Evolutionary conservation across 306 rosid genomes (phyloP).

Genomic region (Elaeagnus macrophylla): DNA sequence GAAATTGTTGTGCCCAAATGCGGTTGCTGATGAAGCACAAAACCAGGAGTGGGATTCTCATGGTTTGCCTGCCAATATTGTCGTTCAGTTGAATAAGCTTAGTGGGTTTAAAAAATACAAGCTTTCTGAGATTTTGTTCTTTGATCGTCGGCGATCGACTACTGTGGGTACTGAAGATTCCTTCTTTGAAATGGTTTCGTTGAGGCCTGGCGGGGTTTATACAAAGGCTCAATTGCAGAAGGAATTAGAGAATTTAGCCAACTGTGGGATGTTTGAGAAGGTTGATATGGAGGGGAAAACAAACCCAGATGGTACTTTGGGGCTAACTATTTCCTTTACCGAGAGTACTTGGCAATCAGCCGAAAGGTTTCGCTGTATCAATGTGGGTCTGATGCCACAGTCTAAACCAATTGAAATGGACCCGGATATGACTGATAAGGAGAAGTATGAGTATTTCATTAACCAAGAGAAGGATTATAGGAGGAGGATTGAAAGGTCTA

Average conservation of each 20-base stretch:
- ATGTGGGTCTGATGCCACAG: constrained; percentile 73
- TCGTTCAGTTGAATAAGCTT: constrained; percentile 65
- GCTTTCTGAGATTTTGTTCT: constrained; percentile 63
- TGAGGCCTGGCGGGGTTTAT: constrained; percentile 68
- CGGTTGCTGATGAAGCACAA: constrained; percentile 64
- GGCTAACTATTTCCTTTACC: constrained; percentile 49
- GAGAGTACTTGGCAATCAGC: constrained; percentile 95
- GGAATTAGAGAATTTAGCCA: constrained; percentile 66
- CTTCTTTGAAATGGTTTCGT: constrained; percentile 82
- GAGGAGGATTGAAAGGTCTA: constrained; percentile 69
- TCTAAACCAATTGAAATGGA: constrained; percentile 84
- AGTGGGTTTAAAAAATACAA: constrained; percentile 85
- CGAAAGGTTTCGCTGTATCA: constrained; percentile 75
- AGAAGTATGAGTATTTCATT: constrained; percentile 60
- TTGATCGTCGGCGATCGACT: constrained; percentile 46
- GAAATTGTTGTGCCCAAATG: constrained; percentile 35
- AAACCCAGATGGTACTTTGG: constrained; percentile 68
- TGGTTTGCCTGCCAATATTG: constrained; percentile 78
- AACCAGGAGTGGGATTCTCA: constrained; percentile 78
- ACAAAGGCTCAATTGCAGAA: constrained; percentile 82
- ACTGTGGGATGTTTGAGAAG: constrained; percentile 98
- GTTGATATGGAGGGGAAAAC: constrained; percentile 90
- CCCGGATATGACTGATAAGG: constrained; percentile 87
- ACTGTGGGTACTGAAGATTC: constrained; percentile 72
- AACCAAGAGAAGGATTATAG: constrained; percentile 80